Evolutionary conservation across 306 rosid genomes (phyloP), one percentile per base, ranked within the genome.

Genomic region (Quercus glauca): DNA sequence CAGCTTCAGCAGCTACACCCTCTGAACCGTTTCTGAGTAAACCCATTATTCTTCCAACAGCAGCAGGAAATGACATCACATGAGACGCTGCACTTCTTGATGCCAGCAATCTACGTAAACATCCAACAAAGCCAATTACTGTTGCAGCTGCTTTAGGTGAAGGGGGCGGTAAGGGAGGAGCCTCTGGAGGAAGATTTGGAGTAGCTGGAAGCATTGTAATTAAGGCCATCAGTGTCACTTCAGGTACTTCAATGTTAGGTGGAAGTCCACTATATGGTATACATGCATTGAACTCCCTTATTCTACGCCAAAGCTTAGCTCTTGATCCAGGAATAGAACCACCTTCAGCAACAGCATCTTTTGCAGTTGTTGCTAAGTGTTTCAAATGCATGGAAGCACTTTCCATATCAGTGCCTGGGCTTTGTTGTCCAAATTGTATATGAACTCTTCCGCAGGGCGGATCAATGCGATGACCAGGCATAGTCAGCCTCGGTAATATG

Each of bases 111-210:
- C 99, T 90, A 53, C 90, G 99, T 83, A 96, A 85, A 84, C 99
- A 96, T 78, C 92, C 91, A 82, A 93, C 81, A 73, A 96, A 96
- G 72, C 99, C 99, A 92, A 93, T 93, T 56, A 93, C 97, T 59
- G 99, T 96, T 75, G 99, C 99, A 75, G 99, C 99, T 59, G 98
- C 99, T 93, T 96, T 96, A 64, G 99, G 99, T 37, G 99, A 96
- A 84, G 99, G 99, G 56, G 99, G 92, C 52, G 99, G 99, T 90
- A 96, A 64, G n/a, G 99, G 96, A 87, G 96, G 98, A 78, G 92
- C 84, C 81, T 96, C 99, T 18, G 99, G 98, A 83, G 99, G 99
- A 91, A 93, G 92, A 90, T 91, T 93, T 29, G 98, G 98, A 25
- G 94, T 88, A n/a, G 98, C 89, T 52, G 99, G 99, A 83, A 96